Percentiles rank a stretch among this genome's conserved stretches.
These are phyloP conservation scores for Phaffia rhodozyma DNA, from an alignment of 1,284 basidiomycete species.

Conservation along the genomic window DNA sequence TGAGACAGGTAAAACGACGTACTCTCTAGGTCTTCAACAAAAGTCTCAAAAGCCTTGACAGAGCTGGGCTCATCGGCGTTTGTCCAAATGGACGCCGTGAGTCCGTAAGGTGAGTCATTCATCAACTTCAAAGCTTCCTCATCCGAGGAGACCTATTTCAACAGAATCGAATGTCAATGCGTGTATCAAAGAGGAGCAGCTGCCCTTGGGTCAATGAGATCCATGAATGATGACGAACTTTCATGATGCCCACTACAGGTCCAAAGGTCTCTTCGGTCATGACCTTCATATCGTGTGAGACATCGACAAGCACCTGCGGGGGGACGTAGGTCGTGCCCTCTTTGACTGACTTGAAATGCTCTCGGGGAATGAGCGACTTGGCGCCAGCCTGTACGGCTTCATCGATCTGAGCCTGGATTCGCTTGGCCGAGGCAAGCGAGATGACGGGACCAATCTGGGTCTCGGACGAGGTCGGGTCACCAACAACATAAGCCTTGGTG, in stretches of 20 bases:
- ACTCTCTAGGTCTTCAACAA: conserved; percentile 61
- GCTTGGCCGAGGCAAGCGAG: conserved; percentile 65
- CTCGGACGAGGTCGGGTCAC: conserved; percentile 61
- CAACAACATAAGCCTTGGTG: conserved; percentile 70
- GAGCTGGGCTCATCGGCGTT: conserved; percentile 49
- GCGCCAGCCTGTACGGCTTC: conserved; percentile 76
- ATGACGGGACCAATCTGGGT: conserved; percentile 85
- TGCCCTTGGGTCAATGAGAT: not conserved
- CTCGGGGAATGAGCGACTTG: conserved; percentile 57
- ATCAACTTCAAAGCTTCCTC: conserved; percentile 76
- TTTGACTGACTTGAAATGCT: conserved; percentile 55
- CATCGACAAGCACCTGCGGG: conserved; percentile 76
- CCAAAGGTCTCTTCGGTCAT: conserved; percentile 22
- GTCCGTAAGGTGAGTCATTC: conserved; percentile 92
- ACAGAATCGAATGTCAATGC: not conserved
- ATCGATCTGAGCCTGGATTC: conserved; percentile 70
- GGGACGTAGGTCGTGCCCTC: conserved; percentile 70
- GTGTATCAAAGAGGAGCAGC: too few species aligned
- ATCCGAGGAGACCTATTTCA: conserved; percentile 54
- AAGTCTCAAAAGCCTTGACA: conserved; percentile 52
- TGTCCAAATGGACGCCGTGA: conserved; percentile 91
- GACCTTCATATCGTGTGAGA: conserved; percentile 48
- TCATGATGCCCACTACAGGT: conserved; percentile 21
- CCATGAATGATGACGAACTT: conserved; percentile 4
- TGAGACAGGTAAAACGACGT: not conserved